phyloP scores from a whole-genome alignment of 2,329 filamentous ascomycete genomes.

The Sarocladium strictum region DNA sequence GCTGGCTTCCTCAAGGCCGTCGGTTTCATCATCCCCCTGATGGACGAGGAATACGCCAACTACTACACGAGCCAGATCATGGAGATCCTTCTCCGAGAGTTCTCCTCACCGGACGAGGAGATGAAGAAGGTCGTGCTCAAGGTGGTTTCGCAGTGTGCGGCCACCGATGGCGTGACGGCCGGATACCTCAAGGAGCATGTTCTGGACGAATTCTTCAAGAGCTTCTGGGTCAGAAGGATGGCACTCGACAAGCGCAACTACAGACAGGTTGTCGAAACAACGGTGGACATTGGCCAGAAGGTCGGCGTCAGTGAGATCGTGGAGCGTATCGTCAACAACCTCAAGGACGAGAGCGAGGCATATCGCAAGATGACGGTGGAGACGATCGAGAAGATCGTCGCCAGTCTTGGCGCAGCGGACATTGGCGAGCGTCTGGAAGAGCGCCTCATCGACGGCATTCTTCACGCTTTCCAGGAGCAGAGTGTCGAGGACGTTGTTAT shows the following conservation, averaged over 20 bases:
- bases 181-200: conserved; percentile 94
- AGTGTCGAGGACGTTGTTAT: conserved; percentile 94
- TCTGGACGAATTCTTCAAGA: conserved; percentile 94
- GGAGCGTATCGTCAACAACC: conserved; percentile 85
- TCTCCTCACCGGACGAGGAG: conserved; percentile 94
- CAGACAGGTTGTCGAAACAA: conserved; percentile 95
- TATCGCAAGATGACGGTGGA: conserved; percentile 99
- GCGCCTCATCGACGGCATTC: conserved; percentile 86
- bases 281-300: conserved; percentile 93
- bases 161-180: conserved; percentile 90
- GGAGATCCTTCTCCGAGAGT: conserved; percentile 94
- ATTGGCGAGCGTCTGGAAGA: conserved; percentile 91
- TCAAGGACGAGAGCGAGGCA: conserved; percentile 96
- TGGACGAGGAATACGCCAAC: conserved; percentile 99
- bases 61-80: conserved; percentile 99
- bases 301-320: conserved; percentile 96
- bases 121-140: conserved; percentile 99
- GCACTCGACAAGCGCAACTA: conserved; percentile 97
- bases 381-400: conserved; percentile 93
- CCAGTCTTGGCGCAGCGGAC: conserved; percentile 86
- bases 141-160: conserved; percentile 91
- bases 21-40: conserved; percentile 94
- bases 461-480: conserved; percentile 97
- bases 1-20: conserved; percentile 96
- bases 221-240: conserved; percentile 97